A percentile compares a stretch with the other conserved stretches of the same genome.
Evolutionary conservation across 2,329 filamentous ascomycete genomes (phyloP).

Genomic region (Hymenoscyphus linearis): DNA sequence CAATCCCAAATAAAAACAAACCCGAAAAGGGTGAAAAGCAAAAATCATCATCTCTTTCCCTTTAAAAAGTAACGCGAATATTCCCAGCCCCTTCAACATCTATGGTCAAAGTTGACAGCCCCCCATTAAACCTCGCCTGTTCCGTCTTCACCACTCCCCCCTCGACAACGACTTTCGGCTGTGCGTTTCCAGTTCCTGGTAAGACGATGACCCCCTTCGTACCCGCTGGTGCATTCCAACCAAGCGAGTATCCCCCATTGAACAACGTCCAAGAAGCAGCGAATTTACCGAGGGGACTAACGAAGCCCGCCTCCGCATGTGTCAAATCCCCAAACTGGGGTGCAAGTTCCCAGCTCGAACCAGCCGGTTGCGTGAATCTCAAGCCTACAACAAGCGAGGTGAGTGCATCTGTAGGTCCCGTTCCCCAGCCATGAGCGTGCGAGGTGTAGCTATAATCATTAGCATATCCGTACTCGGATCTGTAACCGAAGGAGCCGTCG

Average conservation of each 20-base stretch:
- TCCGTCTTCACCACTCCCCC: neutral
- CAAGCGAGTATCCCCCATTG: conserved; percentile 10
- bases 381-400: conserved; percentile 41
- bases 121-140: neutral
- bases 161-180: conserved; percentile 11
- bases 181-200: conserved; percentile 3
- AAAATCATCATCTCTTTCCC: neutral
- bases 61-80: neutral
- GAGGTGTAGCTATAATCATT: conserved; percentile 41
- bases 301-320: conserved; percentile 37
- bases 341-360: conserved; percentile 35
- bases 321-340: conserved; percentile 38
- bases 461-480: conserved; percentile 45
- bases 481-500: conserved; percentile 54
- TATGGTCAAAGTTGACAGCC: neutral
- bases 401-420: conserved; percentile 42
- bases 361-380: conserved; percentile 33
- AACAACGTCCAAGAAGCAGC: conserved; percentile 29
- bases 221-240: conserved; percentile 16
- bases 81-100: neutral
- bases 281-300: conserved; percentile 36
- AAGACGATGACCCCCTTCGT: conserved; percentile 17
- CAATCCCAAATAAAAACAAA: neutral
- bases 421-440: conserved; percentile 47
- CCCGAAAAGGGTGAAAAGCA: neutral